Conservation (phyloP, 1,139 yeast genomes). For the Kodamaea anthophila region DNA sequence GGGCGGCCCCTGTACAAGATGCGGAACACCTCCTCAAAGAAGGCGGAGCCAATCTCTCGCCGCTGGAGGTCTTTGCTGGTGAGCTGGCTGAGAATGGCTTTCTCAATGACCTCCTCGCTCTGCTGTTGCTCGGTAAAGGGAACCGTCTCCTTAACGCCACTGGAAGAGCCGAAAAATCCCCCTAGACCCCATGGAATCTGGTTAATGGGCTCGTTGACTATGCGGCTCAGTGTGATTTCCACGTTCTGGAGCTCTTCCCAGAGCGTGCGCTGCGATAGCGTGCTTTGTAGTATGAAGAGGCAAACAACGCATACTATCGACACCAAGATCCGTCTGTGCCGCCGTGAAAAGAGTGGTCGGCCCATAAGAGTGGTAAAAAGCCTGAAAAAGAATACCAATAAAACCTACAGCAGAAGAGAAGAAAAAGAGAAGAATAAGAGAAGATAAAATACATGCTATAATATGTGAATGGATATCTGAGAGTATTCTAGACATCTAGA, state of each 20-base stretch:
- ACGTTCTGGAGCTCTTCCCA: constrained; percentile 6
- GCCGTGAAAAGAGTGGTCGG: too few relatives aligned
- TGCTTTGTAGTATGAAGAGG: too few relatives aligned
- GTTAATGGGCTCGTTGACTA: constrained; percentile 3
- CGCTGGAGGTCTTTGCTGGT: constrained; percentile 7
- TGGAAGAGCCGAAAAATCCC: too few relatives aligned
- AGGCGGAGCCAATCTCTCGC: constrained; percentile 13
- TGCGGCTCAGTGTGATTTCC: constrained; percentile 5
- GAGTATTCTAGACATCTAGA: too few relatives aligned
- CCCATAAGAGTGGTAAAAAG: too few relatives aligned
- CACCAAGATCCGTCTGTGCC: too few relatives aligned
- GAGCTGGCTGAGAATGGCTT: constrained; percentile 1
- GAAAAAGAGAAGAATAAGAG: too few relatives aligned
- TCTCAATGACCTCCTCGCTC: constrained; percentile 5
- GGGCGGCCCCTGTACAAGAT: constrained; percentile 37
- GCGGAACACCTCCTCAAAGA: constrained; percentile 31
- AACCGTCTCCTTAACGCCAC: constrained; percentile 11
- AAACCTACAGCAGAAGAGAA: too few relatives aligned
- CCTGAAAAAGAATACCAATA: too few relatives aligned
- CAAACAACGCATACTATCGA: too few relatives aligned
- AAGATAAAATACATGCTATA: too few relatives aligned
- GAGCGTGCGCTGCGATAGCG: constrained; percentile 1
- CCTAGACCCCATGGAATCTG: constrained; percentile 2
- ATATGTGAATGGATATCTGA: too few relatives aligned
- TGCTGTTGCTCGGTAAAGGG: constrained; percentile 11